phyloP scores from a whole-genome alignment of 208 protist species.

The Naegleria lovaniensis region DNA sequence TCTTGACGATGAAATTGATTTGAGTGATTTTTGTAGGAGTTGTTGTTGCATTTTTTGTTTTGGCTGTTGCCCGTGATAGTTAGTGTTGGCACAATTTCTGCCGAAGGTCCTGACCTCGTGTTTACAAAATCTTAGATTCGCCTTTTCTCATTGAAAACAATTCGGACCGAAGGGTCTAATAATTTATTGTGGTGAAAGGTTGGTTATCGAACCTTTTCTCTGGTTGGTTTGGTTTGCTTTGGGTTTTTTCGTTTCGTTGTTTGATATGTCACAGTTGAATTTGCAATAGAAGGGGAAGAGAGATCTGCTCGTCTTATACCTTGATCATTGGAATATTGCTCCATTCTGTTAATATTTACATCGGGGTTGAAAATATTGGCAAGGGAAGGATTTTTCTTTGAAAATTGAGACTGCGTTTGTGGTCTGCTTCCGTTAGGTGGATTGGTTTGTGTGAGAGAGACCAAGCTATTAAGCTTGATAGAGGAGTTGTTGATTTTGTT shows the following conservation, averaged over 20 bases:
- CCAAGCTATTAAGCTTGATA: neutral
- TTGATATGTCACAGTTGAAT: neutral
- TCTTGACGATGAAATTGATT: no score
- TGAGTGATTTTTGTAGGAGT: no score
- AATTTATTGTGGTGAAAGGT: no score
- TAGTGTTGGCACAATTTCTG: no score
- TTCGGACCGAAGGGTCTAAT: no score
- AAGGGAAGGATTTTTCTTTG: neutral
- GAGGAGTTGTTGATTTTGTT: neutral
- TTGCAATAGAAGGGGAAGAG: neutral
- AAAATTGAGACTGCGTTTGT: neutral
- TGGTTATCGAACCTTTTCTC: neutral
- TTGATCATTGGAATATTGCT: neutral
- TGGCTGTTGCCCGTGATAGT: no score
- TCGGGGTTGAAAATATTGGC: neutral
- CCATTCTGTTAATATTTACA: neutral
- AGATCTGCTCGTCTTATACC: neutral
- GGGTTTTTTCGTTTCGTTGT: neutral
- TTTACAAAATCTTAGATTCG: no score
- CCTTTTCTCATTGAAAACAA: no score
- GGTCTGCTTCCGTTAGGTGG: neutral
- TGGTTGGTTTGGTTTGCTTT: neutral
- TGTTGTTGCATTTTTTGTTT: no score
- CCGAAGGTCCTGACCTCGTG: no score
- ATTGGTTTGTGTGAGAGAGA: neutral